Base-by-base conservation (phyloP, 139 green algal species). In the Astrephomene gubernaculifera region DNA sequence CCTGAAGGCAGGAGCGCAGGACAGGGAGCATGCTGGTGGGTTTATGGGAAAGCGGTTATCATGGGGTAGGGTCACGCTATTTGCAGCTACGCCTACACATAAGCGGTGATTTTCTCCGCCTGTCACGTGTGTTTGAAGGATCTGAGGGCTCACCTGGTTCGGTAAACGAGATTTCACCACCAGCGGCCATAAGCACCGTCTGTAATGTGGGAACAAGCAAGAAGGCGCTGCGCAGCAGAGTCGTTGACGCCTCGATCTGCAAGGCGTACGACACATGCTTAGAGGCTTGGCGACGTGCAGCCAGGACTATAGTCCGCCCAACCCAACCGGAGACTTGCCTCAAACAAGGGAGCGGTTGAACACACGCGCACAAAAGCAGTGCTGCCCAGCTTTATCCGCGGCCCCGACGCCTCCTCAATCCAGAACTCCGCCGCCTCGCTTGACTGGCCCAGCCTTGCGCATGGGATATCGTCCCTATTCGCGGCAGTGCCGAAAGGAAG, bases 181-280 rank as follows among this genome's bases (percentile, higher is more conserved):
- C 68, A 2, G 71, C 86, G 14, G 85, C 83, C 65, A 93, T 67
- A n/a, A 91, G 53, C 36, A 91, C 64, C 10, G 36, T 49, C 17
- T 60, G 22, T 29, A 93, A 38, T 0, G 36, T 74, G 1, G 86
- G 78, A 7, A 90, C 43, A 2, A 35, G 43, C 24, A 61, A 31
- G 49, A 91, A 87, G 17, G 83, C 86, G 49, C 39, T 41, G 2
- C 78, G 75, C 45, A 93, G 86, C 60, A 90, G 79, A 38, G 75
- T 49, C 31, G 45, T 17, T 3, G 57, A 52, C 2, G 80, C 88
- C 67, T 87, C 80, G 10, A 90, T 52, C 82, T 90, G 83, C 65
- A 80, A 31, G 60, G 21, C 25, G 21, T 67, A n/a, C n/a, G n/a
- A n/a, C n/a, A n/a, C n/a, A n/a, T n/a, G n/a, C n/a, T n/a, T n/a